These are phyloP conservation scores for Gyrodon lividus DNA, from an alignment of 768 basidiomycete genomes.

Conservation along the genomic window DNA sequence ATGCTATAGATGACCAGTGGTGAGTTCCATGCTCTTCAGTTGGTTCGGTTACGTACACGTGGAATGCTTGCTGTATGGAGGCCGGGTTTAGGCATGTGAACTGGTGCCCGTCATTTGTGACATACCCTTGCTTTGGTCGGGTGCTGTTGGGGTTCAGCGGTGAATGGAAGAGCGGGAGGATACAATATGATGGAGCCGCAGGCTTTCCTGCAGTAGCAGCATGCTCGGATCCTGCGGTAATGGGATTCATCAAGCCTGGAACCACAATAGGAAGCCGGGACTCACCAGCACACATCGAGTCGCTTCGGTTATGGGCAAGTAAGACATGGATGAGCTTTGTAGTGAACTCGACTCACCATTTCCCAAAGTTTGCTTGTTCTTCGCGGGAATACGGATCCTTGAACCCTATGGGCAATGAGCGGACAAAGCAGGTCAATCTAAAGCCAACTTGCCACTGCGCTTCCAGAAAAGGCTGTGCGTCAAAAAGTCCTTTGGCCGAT, in stretches of 20 bases:
- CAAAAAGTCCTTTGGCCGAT: conserved; percentile 51
- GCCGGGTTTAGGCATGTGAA: conserved; percentile 54
- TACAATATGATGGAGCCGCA: conserved; percentile 52
- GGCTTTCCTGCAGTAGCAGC: conserved; percentile 33
- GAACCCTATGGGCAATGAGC: conserved; percentile 41
- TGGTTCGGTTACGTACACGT: conserved; percentile 46
- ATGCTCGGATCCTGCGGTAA: conserved; percentile 49
- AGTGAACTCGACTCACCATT: conserved; percentile 41
- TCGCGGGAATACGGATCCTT: conserved; percentile 62
- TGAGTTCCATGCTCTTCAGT: background rate
- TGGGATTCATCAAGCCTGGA: background rate
- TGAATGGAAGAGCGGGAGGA: conserved; percentile 53
- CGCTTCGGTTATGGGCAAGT: conserved; percentile 32
- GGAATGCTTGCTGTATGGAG: conserved; percentile 49
- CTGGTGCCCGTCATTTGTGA: conserved; percentile 56
- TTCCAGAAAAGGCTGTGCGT: conserved; percentile 57
- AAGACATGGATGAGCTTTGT: background rate
- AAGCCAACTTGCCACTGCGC: conserved; percentile 43
- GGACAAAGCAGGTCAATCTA: background rate
- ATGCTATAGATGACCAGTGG: conserved; percentile 7
- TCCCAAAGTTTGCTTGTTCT: conserved; percentile 49
- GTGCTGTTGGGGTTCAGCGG: conserved; percentile 23
- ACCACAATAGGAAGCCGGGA: background rate
- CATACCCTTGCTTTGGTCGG: conserved; percentile 38
- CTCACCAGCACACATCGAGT: conserved; percentile 51